phyloP scores from a whole-genome alignment of 2,329 filamentous ascomycete genomes.

The Aspergillus carbonarius region DNA sequence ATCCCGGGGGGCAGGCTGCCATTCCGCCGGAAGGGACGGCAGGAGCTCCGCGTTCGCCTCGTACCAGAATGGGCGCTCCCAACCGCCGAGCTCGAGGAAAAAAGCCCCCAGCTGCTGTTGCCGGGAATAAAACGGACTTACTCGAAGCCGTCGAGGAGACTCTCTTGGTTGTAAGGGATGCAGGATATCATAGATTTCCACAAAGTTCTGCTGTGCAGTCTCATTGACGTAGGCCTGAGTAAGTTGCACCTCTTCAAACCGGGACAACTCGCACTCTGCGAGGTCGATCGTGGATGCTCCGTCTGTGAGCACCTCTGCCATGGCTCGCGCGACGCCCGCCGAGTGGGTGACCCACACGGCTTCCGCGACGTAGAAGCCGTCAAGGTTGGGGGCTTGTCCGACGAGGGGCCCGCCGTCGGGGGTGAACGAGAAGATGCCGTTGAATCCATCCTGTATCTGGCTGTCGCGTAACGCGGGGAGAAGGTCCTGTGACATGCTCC shows the following conservation, averaged over 20 bases:
- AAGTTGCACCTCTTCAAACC: conserved; percentile 63
- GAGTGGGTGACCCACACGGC: conserved; percentile 68
- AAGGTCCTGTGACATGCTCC: conserved; percentile 56
- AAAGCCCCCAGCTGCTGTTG: conserved; percentile 53
- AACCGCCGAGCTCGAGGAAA: conserved; percentile 60
- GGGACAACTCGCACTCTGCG: conserved; percentile 58
- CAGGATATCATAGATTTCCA: conserved; percentile 64
- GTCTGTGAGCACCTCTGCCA: conserved; percentile 59
- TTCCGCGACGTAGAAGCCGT: conserved; percentile 64
- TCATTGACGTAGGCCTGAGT: conserved; percentile 56
- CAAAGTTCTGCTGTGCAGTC: conserved; percentile 61
- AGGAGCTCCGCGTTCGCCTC: conserved; percentile 56
- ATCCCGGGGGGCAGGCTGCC: conserved; percentile 58
- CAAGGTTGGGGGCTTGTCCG: conserved; percentile 57
- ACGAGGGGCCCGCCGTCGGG: conserved; percentile 63
- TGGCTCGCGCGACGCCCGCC: conserved; percentile 60
- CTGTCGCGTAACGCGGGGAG: conserved; percentile 54
- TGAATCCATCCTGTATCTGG: conserved; percentile 61
- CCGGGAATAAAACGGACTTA: conserved; percentile 58
- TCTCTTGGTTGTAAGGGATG: conserved; percentile 60
- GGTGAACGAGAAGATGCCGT: conserved; percentile 66
- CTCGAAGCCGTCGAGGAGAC: conserved; percentile 58
- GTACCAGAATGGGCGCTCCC: conserved; percentile 65
- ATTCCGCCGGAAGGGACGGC: conserved; percentile 52
- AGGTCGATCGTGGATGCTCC: conserved; percentile 58